Percentiles rank a stretch among this genome's conserved stretches.
Conservation (phyloP, 257 asterid genomes). For the Orobanche coerulescens region DNA sequence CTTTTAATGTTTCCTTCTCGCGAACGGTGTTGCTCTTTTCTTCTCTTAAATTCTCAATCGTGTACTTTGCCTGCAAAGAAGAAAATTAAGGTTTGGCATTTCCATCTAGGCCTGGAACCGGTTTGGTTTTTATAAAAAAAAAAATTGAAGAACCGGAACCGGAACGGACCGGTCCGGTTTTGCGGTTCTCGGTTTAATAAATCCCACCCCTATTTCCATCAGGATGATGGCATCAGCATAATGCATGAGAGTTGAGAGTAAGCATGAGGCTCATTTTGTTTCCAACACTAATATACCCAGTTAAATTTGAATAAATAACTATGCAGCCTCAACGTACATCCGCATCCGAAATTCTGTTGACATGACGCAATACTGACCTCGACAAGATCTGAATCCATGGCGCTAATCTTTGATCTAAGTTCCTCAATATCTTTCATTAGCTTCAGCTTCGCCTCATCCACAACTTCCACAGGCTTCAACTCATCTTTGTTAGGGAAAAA, state of each 20-base stretch:
- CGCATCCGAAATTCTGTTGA: slow-evolving; percentile 12
- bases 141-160: no score
- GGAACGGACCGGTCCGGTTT: no score
- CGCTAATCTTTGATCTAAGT: slow-evolving; percentile 40
- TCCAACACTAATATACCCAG: no score
- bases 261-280: no score
- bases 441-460: slow-evolving; percentile 34
- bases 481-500: slow-evolving; percentile 23
- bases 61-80: slow-evolving; percentile 47
- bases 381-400: slow-evolving; percentile 51
- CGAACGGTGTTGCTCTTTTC: slow-evolving; percentile 34
- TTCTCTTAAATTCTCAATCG: slow-evolving; percentile 46
- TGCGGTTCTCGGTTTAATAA: no score
- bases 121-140: no score
- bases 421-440: slow-evolving; percentile 38
- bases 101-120: no score
- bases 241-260: no score
- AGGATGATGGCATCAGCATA: no score
- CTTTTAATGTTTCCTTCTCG: slow-evolving; percentile 39
- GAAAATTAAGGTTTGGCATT: neutral
- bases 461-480: slow-evolving; percentile 28
- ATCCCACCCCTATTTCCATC: no score
- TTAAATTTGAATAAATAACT: neutral
- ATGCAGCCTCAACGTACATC: slow-evolving; percentile 5
- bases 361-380: slow-evolving; percentile 42